Base-by-base conservation (phyloP, 1,284 basidiomycete genomes). In the Apiotrichum montevideense region DNA sequence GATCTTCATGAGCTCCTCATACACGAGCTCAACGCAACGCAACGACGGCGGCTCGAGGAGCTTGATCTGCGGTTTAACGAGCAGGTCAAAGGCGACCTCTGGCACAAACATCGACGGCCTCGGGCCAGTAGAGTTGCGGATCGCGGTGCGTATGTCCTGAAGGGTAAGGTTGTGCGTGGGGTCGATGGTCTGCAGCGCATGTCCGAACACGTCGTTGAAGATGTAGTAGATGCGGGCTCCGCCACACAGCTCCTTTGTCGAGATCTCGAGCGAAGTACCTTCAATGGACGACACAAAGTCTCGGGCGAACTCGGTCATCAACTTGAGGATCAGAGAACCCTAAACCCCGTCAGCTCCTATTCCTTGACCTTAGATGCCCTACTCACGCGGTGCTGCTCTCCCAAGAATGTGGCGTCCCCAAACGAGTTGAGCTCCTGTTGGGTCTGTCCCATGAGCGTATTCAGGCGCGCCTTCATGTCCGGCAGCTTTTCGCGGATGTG, bases 1-100 rank as follows among this genome's bases (percentile, higher is more conserved):
- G 60, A 99, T 96, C 82, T 98, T 98, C 71, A 99, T 97, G 54
- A 99, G 80, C 77, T 99, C 96, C 76, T 99, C 96, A 74, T 98
- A 98, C 10, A 98, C 96, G 63, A 99, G 79, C 77, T 98, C 96
- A 35, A 98, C 96, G 69, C 96, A 99, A 43, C 95, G 83, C 77
- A 97, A 77, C 77, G 89, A 89, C 6, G 96, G 95, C 5, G 90
- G 84, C 76, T 98, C 94, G 58, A 99, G 80, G 35, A 98, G 81
- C 79, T 96, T 96, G 78, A 99, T 98, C 77, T 99, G 96, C 0
- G 96, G 96, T 76, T 98, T 98, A 67, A 99, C 93, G 55, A 99
- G 81, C 51, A 99, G 77, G 73, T 98, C 96, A 69, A 99, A 99
- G 0, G 96, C 96, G 53, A 92, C 85, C 75, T 98, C 96, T 3